Base-by-base conservation (phyloP, 2,329 filamentous ascomycete species). In the Cytospora mali region DNA sequence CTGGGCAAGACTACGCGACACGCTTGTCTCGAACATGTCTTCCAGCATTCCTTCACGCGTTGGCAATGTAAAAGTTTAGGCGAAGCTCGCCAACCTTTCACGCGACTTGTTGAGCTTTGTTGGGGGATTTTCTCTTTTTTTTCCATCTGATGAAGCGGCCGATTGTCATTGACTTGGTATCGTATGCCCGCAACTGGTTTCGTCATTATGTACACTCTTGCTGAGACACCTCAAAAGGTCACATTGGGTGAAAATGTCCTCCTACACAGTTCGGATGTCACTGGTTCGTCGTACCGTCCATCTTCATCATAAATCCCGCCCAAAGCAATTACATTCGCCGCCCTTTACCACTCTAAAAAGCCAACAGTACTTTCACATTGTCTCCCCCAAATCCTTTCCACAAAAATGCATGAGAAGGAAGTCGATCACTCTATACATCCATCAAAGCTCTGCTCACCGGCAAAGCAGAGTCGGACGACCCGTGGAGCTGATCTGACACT, bases 141-240 rank as follows among this genome's bases (percentile, higher is more conserved):
- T 27, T 59, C 49, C 16, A 39, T 39, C 35, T 21, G 39, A 58
- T 23, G 48, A 62, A 52, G 53, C 54, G 54, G 55, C 46, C 39
- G 52, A 54, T 58, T n/a, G 35, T 58, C 59, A 62, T 46, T 25
- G 28, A 51, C 31, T n/a, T 64, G 62, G 58, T 64, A 57, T 62
- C 61, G 56, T 63, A 50, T 63, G 55, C 28, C 42, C 42, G 55
- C 51, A 53, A 62, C 31, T 64, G 62, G 55, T 46, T 55, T 53
- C 54, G 55, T 64, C 59, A 59, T 62, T 58, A 62, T 64, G 50
- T 64, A 64, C 58, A 64, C 61, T 55, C 56, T 60, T 57, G 42
- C 50, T 53, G 55, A 58, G 62, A 54, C 48, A 62, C 54, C 58
- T 23, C 33, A 35, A 42, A 53, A 39, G 35, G 55, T 53, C 58